Conservation (phyloP, 495 filamentous ascomycete species). For the Hypoxylon fuscum region DNA sequence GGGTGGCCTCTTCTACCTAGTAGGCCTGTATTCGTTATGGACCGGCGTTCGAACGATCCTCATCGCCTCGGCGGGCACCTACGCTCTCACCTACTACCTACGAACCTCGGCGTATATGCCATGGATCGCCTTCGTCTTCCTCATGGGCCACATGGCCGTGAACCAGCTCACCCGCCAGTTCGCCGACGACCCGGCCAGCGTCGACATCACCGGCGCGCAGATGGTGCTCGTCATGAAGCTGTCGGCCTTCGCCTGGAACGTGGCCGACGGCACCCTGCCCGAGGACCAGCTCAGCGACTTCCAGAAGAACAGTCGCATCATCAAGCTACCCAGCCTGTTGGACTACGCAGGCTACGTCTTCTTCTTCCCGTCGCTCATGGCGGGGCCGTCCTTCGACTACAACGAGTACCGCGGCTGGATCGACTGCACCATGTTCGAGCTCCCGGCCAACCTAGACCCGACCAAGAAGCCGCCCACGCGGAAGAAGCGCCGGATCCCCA, state of each 20-base stretch:
- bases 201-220: conserved; percentile 95
- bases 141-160: conserved; percentile 95
- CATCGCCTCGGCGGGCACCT: conserved; percentile 80
- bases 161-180: conserved; percentile 87
- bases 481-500: conserved; percentile 93
- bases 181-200: conserved; percentile 64
- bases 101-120: conserved; percentile 93
- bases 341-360: conserved; percentile 90
- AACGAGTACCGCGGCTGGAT: conserved; percentile 92
- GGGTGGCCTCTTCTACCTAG: conserved; percentile 79
- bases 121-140: conserved; percentile 92
- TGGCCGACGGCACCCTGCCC: conserved; percentile 86
- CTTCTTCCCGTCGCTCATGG: conserved; percentile 91
- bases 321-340: conserved; percentile 73
- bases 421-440: conserved; percentile 91
- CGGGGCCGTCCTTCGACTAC: conserved; percentile 92
- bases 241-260: conserved; percentile 96
- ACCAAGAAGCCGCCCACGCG: conserved; percentile 82
- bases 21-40: conserved; percentile 97
- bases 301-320: conserved; percentile 83
- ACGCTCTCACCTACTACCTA: conserved; percentile 83
- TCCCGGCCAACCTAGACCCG: conserved; percentile 79
- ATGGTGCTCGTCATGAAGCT: conserved; percentile 99
- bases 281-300: conserved; percentile 81
- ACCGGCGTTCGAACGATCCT: conserved; percentile 80